These are phyloP conservation scores for Crithidia brevicula DNA, from an alignment of 208 protist genomes.

Conservation along the genomic window DNA sequence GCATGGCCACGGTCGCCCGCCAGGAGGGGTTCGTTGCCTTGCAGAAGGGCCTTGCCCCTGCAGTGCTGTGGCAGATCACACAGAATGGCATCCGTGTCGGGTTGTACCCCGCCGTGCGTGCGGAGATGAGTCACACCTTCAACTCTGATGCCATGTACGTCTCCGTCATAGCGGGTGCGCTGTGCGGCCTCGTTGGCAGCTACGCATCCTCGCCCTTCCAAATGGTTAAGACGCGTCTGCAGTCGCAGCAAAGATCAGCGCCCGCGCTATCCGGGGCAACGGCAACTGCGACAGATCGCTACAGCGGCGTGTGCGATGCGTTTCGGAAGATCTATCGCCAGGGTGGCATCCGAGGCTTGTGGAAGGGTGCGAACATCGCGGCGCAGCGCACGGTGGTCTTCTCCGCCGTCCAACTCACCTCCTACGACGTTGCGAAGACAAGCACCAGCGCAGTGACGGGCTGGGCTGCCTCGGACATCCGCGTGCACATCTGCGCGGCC, in stretches of 20 bases:
- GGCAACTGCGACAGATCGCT: too few species aligned
- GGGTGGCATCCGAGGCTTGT: conserved; percentile 50
- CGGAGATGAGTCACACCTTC: conserved; percentile 23
- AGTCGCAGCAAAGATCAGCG: conserved; percentile 47
- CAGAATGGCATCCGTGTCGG: conserved; percentile 75
- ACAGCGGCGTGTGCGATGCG: conserved; percentile 49
- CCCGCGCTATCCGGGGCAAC: conserved; percentile 14
- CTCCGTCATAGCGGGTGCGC: conserved; percentile 14
- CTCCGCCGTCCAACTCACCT: conserved; percentile 47
- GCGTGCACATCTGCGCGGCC: conserved; percentile 53
- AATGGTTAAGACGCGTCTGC: conserved; percentile 79
- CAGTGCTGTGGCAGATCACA: conserved; percentile 60
- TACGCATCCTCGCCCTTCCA: conserved; percentile 60
- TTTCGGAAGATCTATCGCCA: conserved; percentile 40
- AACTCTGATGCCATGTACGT: conserved; percentile 24
- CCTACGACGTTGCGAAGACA: conserved; percentile 57
- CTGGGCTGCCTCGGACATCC: conserved; percentile 34
- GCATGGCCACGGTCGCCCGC: conserved; percentile 42
- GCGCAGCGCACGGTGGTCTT: conserved; percentile 49
- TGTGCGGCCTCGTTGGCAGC: conserved; percentile 55
- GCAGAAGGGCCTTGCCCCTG: conserved; percentile 55
- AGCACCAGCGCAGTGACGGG: conserved; percentile 18
- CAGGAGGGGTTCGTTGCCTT: conserved; percentile 61
- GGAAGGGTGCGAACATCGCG: conserved; percentile 46
- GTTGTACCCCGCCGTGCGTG: conserved; percentile 50